A percentile compares a stretch with the other conserved stretches of the same genome.
Evolutionary conservation across 371 early-diverging fungal genomes (phyloP).

Genomic region (Actinomortierella ambigua): DNA sequence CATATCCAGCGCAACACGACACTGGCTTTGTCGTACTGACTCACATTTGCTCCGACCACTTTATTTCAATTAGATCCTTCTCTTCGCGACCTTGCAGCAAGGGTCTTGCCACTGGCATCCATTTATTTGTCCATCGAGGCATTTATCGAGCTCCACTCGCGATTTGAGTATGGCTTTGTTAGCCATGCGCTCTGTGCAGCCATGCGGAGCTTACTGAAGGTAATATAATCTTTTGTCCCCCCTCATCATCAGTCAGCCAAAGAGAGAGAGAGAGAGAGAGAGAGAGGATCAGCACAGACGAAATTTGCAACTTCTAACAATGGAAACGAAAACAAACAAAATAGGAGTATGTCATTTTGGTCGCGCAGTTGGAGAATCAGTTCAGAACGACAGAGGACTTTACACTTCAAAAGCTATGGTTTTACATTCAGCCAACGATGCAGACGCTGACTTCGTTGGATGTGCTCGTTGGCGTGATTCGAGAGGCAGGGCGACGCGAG

Average conservation of each 20-base stretch:
- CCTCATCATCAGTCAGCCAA: not conserved
- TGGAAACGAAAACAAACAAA: no score
- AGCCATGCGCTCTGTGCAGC: conserved; percentile 91
- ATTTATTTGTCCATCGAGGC: conserved; percentile 73
- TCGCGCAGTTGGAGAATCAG: conserved; percentile 92
- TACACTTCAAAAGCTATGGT: conserved; percentile 90
- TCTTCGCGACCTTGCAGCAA: conserved; percentile 71
- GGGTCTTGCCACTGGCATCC: conserved; percentile 77
- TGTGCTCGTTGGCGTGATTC: conserved; percentile 59
- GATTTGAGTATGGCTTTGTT: conserved; percentile 84
- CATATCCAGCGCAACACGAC: conserved; percentile 52
- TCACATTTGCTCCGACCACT: not conserved
- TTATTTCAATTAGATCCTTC: conserved; percentile 73
- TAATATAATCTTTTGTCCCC: conserved; percentile 16
- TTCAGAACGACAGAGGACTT: conserved; percentile 75
- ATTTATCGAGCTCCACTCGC: conserved; percentile 75
- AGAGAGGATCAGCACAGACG: no score
- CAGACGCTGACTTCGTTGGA: conserved; percentile 74
- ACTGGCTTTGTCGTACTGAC: conserved; percentile 47
- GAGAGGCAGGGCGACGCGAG: conserved; percentile 38
- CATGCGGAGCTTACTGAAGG: conserved; percentile 71
- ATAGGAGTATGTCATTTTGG: conserved; percentile 82
- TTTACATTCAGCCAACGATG: conserved; percentile 78
- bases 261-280: not conserved
- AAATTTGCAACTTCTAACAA: no score